Evolutionary conservation across 352 stramenopile species (phyloP).

Genomic region (Globisporangium heterothallicum): DNA sequence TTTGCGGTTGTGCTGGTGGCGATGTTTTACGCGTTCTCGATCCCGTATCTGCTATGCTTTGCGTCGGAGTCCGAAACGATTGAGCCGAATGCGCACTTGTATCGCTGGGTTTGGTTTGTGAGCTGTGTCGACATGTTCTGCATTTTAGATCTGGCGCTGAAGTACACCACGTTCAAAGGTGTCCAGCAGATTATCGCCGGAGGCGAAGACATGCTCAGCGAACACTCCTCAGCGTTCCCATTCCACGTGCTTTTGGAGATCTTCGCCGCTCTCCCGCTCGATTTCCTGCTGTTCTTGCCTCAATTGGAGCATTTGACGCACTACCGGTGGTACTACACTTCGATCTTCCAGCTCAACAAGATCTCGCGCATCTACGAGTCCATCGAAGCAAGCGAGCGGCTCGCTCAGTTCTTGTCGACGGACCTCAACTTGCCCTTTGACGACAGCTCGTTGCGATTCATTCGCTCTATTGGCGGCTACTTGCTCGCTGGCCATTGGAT

Average conservation of each 20-base stretch:
- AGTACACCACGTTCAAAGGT: constrained; percentile 45
- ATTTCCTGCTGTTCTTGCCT: constrained; percentile 46
- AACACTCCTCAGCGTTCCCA: constrained; percentile 9
- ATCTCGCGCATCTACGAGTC: constrained; percentile 40
- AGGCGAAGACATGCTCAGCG: background rate
- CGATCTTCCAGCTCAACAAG: constrained; percentile 60
- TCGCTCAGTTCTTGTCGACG: constrained; percentile 42
- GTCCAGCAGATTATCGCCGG: constrained; percentile 27
- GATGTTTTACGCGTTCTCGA: constrained; percentile 48
- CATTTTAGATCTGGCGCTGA: constrained; percentile 46
- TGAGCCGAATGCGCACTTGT: constrained; percentile 6
- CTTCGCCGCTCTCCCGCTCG: constrained; percentile 33
- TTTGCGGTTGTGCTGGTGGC: constrained; percentile 39
- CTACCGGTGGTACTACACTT: constrained; percentile 51
- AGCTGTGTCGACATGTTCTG: constrained; percentile 42
- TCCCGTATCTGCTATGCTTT: constrained; percentile 63
- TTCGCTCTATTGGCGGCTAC: constrained; percentile 43
- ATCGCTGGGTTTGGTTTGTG: constrained; percentile 32
- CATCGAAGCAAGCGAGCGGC: constrained; percentile 41
- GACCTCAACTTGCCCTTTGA: constrained; percentile 49
- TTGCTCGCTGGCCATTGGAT: constrained; percentile 65
- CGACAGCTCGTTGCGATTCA: constrained; percentile 47
- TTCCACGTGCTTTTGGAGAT: constrained; percentile 24
- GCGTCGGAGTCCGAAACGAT: constrained; percentile 27
- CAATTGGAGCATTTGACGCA: constrained; percentile 15